Percentiles rank a stretch among this genome's conserved stretches.
These are phyloP conservation scores for Eucalyptus regnans DNA, from an alignment of 345 rosid genomes.

Conservation along the genomic window DNA sequence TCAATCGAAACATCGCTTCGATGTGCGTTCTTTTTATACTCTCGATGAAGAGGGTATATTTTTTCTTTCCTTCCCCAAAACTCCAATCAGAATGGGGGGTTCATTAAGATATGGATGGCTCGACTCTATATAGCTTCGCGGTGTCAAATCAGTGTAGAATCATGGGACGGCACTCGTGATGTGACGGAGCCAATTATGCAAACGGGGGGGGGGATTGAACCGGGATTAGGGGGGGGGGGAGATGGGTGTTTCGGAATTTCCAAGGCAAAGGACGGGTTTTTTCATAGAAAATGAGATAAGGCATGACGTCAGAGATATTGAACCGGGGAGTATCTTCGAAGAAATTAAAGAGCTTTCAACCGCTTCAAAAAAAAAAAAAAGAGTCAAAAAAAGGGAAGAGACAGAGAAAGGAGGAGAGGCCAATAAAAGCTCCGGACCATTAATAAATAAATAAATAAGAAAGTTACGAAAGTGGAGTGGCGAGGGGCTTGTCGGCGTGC, in stretches of 20 bases:
- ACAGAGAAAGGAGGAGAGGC: too few species aligned
- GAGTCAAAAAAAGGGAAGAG: neutral
- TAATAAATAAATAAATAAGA: too few species aligned
- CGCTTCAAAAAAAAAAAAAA: neutral
- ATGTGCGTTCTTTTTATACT: neutral
- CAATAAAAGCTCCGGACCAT: too few species aligned
- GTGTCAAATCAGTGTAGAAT: fast-evolving
- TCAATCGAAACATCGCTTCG: neutral
- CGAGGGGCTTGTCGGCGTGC: neutral
- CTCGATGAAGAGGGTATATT: neutral
- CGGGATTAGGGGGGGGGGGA: too few species aligned
- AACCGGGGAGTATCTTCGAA: neutral
- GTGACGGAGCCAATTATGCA: neutral
- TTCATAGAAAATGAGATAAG: neutral
- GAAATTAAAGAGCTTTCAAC: neutral
- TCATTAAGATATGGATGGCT: too few species aligned
- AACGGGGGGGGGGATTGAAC: neutral
- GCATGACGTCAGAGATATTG: neutral
- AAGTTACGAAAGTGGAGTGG: neutral
- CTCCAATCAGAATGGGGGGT: neutral
- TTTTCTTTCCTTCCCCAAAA: neutral
- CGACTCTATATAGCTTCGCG: neutral
- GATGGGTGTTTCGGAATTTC: too few species aligned
- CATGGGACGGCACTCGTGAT: neutral
- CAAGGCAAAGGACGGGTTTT: too few species aligned